phyloP scores from a whole-genome alignment of 2,329 filamentous ascomycete species.

The Phaeophleospora eucalypticola region DNA sequence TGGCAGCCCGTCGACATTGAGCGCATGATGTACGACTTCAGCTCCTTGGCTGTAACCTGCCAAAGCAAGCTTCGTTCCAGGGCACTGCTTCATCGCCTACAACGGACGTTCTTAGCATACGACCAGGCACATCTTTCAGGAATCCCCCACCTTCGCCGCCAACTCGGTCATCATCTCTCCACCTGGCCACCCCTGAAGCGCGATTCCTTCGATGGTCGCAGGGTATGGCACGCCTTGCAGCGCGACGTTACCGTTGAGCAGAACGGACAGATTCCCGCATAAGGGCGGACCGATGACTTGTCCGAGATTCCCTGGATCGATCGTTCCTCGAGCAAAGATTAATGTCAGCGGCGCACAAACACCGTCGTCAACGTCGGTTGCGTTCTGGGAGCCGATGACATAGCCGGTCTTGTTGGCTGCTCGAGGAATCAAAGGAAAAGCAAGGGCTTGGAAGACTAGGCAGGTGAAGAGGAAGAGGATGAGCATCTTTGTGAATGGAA shows the following conservation, averaged over 20 bases:
- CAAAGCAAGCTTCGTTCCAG: constrained; percentile 18
- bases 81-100: constrained; percentile 13
- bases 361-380: constrained; percentile 17
- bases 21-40: constrained; percentile 14
- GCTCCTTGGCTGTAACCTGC: constrained; percentile 20
- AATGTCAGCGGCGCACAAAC: constrained; percentile 47
- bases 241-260: constrained; percentile 43
- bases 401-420: neutral
- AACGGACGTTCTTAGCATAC: constrained; percentile 4
- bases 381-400: neutral
- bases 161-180: neutral
- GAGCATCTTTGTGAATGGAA: neutral
- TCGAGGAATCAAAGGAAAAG: neutral
- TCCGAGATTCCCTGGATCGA: constrained; percentile 50
- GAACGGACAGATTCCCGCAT: constrained; percentile 41
- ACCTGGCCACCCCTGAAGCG: neutral
- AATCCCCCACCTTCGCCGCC: neutral
- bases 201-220: constrained; percentile 29
- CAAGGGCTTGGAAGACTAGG: neutral
- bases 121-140: neutral
- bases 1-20: constrained; percentile 2
- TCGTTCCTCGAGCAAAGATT: constrained; percentile 54
- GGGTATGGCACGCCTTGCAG: constrained; percentile 54
- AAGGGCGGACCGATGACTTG: constrained; percentile 49
- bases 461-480: neutral